These are phyloP conservation scores for Toxoplasma gondii DNA, from an alignment of 169 alveolate genomes.

Conservation along the genomic window DNA sequence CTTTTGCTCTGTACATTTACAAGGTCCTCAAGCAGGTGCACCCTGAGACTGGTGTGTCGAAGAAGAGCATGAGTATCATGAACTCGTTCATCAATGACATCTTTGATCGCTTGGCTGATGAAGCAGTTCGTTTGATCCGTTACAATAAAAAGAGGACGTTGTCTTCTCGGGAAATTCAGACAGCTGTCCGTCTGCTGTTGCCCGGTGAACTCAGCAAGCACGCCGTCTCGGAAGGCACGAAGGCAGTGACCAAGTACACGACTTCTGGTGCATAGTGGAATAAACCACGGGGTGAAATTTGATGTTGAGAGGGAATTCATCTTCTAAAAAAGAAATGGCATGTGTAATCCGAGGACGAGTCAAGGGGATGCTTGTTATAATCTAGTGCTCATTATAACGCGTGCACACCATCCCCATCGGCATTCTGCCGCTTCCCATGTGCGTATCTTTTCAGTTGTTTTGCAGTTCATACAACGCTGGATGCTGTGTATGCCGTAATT, in stretches of 20 bases:
- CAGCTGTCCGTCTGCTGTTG: slow-evolving; percentile 97
- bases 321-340: neutral
- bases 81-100: slow-evolving; percentile 96
- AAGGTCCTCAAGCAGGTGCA: slow-evolving; percentile 96
- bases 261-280: slow-evolving; percentile 45
- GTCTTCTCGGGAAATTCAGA: slow-evolving; percentile 98
- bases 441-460: neutral
- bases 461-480: neutral
- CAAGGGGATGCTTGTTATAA: neutral
- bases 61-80: slow-evolving; percentile 96
- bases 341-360: neutral
- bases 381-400: neutral
- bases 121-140: slow-evolving; percentile 95
- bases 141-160: slow-evolving; percentile 96
- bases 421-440: neutral
- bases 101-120: slow-evolving; percentile 95
- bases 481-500: neutral
- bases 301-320: neutral
- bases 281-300: neutral
- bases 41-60: slow-evolving; percentile 97
- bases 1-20: slow-evolving; percentile 85
- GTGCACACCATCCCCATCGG: neutral
- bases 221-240: slow-evolving; percentile 99
- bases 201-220: slow-evolving; percentile 99
- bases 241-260: slow-evolving; percentile 99